These are phyloP conservation scores for Corrigiola litoralis DNA, from an alignment of 179 eudicot genomes.

Conservation along the genomic window DNA sequence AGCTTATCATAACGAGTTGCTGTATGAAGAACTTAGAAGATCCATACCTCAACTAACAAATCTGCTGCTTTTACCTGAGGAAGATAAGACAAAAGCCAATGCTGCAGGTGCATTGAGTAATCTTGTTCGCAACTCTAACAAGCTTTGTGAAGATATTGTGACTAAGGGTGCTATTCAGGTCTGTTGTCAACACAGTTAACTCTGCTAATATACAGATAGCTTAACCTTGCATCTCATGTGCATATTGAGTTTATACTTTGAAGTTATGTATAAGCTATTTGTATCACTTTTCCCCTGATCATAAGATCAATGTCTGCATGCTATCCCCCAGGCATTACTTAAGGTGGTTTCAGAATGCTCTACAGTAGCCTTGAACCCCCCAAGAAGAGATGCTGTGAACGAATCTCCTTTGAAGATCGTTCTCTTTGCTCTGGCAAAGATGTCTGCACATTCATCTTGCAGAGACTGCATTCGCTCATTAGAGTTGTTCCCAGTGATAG, in stretches of 20 bases:
- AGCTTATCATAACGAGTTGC: constrained; percentile 76
- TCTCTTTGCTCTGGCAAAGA: constrained; percentile 75
- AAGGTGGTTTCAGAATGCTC: constrained; percentile 76
- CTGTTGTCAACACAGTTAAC: constrained; percentile 11
- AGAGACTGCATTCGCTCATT: constrained; percentile 74
- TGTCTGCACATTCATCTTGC: constrained; percentile 79
- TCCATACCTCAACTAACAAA: constrained; percentile 79
- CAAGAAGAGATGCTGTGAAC: constrained; percentile 57
- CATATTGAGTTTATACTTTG: too few species aligned
- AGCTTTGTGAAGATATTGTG: constrained; percentile 87
- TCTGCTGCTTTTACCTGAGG: constrained; percentile 70
- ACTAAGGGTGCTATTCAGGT: constrained; percentile 95
- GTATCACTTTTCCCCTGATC: neutral
- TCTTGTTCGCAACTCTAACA: constrained; percentile 87
- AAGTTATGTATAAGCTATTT: too few species aligned
- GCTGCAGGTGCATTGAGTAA: constrained; percentile 99
- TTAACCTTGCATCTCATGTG: too few species aligned
- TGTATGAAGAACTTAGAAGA: constrained; percentile 81
- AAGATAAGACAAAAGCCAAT: constrained; percentile 94
- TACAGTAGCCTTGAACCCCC: constrained; percentile 71
- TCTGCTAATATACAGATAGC: too few species aligned
- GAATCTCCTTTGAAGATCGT: constrained; percentile 93
- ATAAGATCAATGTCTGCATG: neutral
- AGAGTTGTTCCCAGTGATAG: constrained; percentile 56
- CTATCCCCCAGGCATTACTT: constrained; percentile 67